Evolutionary conservation across 192 early-diverging fungal species (phyloP), one percentile per base, ranked within the genome.

Genomic region (Gamsiella multidivaricata): DNA sequence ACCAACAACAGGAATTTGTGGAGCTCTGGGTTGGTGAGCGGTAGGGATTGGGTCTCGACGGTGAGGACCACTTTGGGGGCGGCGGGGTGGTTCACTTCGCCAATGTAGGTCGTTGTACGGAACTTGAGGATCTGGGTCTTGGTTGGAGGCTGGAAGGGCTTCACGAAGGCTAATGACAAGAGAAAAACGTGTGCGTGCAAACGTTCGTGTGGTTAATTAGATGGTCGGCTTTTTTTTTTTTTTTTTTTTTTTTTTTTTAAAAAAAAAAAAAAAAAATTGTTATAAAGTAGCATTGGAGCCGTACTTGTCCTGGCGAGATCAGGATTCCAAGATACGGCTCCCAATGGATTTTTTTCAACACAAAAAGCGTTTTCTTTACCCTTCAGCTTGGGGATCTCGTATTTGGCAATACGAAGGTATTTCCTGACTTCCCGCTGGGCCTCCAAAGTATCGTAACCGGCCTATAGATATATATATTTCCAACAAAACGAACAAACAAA

Each of bases 1-100:
- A 83, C 82, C 32, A 92, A 50, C 23, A 92, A 63, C 22, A 90
- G 61, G 37, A 91, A 84, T 54, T 91, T 91, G 67, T 91, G 89
- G 41, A 75, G 56, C 47, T 90, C 69, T 1, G 54, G 58, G 33
- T 80, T 67, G 6, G 71, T 83, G 49, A 91, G 64, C 0, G 70
- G 50, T 49, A 69, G 61, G 65, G 59, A 91, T 65, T 69, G 80
- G 52, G 41, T 68, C 5, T 80, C 70, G 26, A 90, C 84, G 12
- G 82, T 85, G 29, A 92, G 36, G 20, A 84, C 81, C 6, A 85
- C 85, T 62, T 85, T 84, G 20, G 72, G 80, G 34, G 88, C 81
- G 23, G 71, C 80, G 46, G 84, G 83, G 70, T 84, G 83, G 22
- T 73, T 81, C 28, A 58, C 11, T 75, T 89, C 88, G 12, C 86